phyloP scores from a whole-genome alignment of 2,329 filamentous ascomycete genomes.

The Tolypocladium paradoxum region DNA sequence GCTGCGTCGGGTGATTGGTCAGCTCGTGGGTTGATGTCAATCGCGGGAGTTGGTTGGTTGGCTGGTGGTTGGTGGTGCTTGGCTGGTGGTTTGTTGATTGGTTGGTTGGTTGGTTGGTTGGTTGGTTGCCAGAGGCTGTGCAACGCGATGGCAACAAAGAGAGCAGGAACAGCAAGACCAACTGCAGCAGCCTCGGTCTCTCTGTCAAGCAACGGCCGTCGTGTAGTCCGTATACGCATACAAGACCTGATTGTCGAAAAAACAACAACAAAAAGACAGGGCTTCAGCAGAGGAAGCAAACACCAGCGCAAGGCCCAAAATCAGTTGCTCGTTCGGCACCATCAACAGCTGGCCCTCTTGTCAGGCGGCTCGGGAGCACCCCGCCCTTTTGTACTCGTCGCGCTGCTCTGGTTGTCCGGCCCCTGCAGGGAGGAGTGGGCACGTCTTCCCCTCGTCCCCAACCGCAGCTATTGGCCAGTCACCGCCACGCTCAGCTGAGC shows the following conservation, averaged over 20 bases:
- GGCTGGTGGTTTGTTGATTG: not conserved
- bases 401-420: not conserved
- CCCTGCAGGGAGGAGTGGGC: not conserved
- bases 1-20: not conserved
- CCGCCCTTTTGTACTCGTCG: constrained; percentile 4
- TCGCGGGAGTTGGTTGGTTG: not conserved
- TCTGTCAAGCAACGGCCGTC: not conserved
- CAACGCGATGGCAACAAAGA: not conserved
- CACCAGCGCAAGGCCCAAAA: not conserved
- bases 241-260: not conserved
- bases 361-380: not conserved
- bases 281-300: not conserved
- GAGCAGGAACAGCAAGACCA: not conserved
- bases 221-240: no score
- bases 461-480: not conserved
- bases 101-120: not conserved
- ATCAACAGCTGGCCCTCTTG: not conserved
- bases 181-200: not conserved
- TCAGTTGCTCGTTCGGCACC: not conserved
- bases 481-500: not conserved
- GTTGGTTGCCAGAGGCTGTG: no score
- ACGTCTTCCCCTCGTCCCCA: not conserved
- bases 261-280: no score
- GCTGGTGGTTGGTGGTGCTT: not conserved
- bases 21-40: not conserved